phyloP scores from a whole-genome alignment of 345 rosid genomes.

The Mangifera indica region DNA sequence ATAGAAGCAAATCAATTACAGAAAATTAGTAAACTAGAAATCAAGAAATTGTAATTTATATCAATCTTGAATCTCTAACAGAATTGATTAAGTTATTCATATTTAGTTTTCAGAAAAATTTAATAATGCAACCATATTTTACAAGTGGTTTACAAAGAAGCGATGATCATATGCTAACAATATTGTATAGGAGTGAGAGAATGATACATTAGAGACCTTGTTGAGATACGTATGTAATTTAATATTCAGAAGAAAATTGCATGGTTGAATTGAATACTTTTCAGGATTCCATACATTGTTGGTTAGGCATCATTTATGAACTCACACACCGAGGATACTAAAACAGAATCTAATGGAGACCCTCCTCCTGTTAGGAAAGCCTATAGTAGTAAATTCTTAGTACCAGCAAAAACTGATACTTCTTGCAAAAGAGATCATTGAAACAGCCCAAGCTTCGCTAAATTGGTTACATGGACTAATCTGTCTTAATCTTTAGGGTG shows the following conservation, averaged over 20 bases:
- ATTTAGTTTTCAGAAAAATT: constrained; percentile 1
- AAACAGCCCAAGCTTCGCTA: too few species aligned
- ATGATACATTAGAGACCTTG: not conserved
- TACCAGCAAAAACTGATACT: too few species aligned
- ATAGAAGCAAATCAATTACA: not conserved
- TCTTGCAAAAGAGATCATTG: too few species aligned
- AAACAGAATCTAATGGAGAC: too few species aligned
- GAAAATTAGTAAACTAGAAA: too few species aligned
- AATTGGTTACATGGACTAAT: too few species aligned
- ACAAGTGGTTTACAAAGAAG: not conserved
- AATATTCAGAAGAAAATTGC: not conserved
- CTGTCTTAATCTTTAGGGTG: too few species aligned
- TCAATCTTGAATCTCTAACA: not conserved
- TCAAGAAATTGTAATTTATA: too few species aligned
- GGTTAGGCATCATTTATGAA: too few species aligned
- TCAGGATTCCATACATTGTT: not conserved
- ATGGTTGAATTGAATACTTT: not conserved
- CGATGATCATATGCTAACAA: not conserved
- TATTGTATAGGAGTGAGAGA: not conserved
- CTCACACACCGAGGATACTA: too few species aligned
- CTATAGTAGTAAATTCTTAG: too few species aligned
- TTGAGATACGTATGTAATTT: not conserved
- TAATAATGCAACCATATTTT: not conserved
- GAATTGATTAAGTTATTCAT: not conserved
- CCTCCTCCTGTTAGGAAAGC: too few species aligned